A percentile compares a stretch with the other conserved stretches of the same genome.
Conservation (phyloP, 2,329 filamentous ascomycete genomes). For the Blastomyces silverae region DNA sequence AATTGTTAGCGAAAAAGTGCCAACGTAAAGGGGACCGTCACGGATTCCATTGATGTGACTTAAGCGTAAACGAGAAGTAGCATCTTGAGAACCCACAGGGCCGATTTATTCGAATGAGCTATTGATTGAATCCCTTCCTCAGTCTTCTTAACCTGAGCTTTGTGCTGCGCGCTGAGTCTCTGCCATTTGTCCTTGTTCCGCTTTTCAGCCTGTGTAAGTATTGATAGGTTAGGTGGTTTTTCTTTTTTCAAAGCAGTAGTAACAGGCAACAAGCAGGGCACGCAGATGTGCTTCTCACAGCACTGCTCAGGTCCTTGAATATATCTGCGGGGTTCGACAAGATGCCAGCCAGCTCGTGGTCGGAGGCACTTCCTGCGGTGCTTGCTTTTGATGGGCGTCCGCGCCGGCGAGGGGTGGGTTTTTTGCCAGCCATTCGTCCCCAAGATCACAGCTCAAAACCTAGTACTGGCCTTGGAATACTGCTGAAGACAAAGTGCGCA, state of each 20-base stretch:
- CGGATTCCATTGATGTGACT: not conserved
- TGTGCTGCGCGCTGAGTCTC: constrained; percentile 20
- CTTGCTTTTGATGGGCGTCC: not conserved
- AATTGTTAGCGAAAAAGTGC: not conserved
- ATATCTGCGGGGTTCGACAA: constrained; percentile 15
- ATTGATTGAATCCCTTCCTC: constrained; percentile 17
- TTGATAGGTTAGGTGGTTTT: constrained; percentile 4
- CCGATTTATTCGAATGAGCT: constrained; percentile 13
- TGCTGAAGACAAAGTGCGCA: no score
- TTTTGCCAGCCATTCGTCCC: constrained; percentile 4
- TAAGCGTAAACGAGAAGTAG: not conserved
- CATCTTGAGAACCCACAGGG: constrained; percentile 16
- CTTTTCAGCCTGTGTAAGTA: constrained; percentile 19
- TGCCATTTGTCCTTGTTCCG: constrained; percentile 17
- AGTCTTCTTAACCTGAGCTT: constrained; percentile 16
- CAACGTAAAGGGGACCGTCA: not conserved
- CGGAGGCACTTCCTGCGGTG: constrained; percentile 5
- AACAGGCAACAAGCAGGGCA: not conserved
- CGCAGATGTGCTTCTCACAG: constrained; percentile 19
- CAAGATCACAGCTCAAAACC: not conserved
- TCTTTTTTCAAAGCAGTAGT: not conserved
- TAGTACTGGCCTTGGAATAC: not conserved
- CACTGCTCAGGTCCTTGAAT: constrained; percentile 18
- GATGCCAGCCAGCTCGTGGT: constrained; percentile 5
- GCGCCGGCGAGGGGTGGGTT: not conserved